Conservation (phyloP, 2,329 filamentous ascomycete genomes). For the Colletotrichum sp. region DNA sequence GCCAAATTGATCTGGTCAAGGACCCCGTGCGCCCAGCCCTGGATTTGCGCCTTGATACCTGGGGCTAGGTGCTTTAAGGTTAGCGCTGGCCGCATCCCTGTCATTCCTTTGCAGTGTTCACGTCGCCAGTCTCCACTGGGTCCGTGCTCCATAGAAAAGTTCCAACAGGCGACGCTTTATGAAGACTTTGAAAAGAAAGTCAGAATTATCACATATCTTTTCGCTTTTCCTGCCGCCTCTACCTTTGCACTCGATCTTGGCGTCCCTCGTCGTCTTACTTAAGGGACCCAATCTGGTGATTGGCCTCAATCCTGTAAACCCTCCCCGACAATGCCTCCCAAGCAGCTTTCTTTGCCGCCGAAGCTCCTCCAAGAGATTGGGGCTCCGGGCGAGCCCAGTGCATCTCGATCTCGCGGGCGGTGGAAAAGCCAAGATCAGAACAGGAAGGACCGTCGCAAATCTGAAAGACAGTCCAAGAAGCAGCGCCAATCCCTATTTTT, state of each 20-base stretch:
- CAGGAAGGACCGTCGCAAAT: constrained; percentile 72
- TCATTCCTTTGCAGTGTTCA: background rate
- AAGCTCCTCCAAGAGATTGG: constrained; percentile 50
- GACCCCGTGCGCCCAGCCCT: background rate
- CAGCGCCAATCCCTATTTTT: constrained; percentile 28
- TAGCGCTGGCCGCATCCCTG: background rate
- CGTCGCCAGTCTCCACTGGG: background rate
- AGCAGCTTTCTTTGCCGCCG: constrained; percentile 46
- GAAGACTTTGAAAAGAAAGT: background rate
- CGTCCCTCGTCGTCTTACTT: background rate
- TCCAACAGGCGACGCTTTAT: background rate
- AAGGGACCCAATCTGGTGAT: background rate
- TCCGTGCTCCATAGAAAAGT: background rate
- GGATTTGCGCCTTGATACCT: background rate
- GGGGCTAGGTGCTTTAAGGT: background rate
- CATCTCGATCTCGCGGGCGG: constrained; percentile 2
- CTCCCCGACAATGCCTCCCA: constrained; percentile 31
- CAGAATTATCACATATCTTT: background rate
- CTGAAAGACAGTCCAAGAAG: constrained; percentile 68
- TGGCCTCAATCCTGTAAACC: background rate
- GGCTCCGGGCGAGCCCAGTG: background rate
- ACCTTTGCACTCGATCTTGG: background rate
- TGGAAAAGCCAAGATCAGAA: constrained; percentile 23
- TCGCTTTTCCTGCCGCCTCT: background rate
- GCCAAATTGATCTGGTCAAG: background rate